Evolutionary conservation across 2,329 filamentous ascomycete species (phyloP).

Genomic region (Aspergillus alliaceus): DNA sequence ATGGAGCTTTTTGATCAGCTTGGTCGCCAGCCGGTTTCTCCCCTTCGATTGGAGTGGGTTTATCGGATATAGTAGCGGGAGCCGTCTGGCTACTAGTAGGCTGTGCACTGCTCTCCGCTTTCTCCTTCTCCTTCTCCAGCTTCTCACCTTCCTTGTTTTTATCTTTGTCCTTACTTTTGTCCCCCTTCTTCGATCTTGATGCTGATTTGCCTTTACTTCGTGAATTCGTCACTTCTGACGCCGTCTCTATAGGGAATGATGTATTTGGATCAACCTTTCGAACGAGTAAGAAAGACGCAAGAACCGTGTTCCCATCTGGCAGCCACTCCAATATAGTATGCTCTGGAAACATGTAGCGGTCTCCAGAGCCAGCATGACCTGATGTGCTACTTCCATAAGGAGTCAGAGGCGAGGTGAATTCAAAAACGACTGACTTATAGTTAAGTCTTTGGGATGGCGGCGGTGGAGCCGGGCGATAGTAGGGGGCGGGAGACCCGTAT

Average conservation of each 20-base stretch:
- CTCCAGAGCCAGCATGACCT: slow-evolving; percentile 43
- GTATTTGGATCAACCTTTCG: slow-evolving; percentile 42
- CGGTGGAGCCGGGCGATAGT: slow-evolving; percentile 34
- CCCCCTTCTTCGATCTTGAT: slow-evolving; percentile 40
- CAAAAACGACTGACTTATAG: slow-evolving; percentile 50
- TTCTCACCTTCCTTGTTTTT: slow-evolving; percentile 5
- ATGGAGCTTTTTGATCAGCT: slow-evolving; percentile 1
- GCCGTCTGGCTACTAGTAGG: slow-evolving; percentile 8
- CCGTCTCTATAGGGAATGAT: slow-evolving; percentile 38
- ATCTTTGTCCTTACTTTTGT: slow-evolving; percentile 26
- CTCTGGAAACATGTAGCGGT: slow-evolving; percentile 51
- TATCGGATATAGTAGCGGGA: slow-evolving; percentile 6
- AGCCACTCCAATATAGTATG: slow-evolving; percentile 50
- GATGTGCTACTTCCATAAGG: slow-evolving; percentile 43
- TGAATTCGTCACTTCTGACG: slow-evolving; percentile 28
- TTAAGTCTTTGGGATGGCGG: slow-evolving; percentile 37
- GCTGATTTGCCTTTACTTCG: slow-evolving; percentile 30
- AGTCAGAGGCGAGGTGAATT: slow-evolving; percentile 45
- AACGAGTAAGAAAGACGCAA: slow-evolving; percentile 50
- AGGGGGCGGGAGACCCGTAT: slow-evolving; percentile 34
- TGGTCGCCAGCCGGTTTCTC: slow-evolving; percentile 11
- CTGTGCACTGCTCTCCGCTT: slow-evolving; percentile 6
- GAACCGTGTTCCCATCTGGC: slow-evolving; percentile 45
- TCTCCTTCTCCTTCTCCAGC: slow-evolving; percentile 4
- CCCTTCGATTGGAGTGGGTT: slow-evolving; percentile 11